These are phyloP conservation scores for Neltuma alba DNA, from an alignment of 306 rosid genomes.

Conservation along the genomic window DNA sequence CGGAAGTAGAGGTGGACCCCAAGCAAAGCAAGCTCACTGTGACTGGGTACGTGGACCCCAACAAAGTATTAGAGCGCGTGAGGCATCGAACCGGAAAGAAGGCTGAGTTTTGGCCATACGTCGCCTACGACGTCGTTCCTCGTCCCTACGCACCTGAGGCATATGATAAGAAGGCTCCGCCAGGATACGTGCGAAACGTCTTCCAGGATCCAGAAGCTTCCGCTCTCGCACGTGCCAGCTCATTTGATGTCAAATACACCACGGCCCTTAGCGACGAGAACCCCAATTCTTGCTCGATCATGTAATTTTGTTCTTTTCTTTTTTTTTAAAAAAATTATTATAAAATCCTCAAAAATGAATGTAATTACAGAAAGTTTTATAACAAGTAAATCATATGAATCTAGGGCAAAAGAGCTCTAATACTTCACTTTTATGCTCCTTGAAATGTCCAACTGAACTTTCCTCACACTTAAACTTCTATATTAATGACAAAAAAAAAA, in stretches of 20 bases:
- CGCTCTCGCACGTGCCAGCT: neutral
- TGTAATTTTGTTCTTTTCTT: too few relatives aligned
- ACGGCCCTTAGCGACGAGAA: neutral
- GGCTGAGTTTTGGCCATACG: neutral
- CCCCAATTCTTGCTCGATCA: neutral
- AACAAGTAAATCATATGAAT: too few relatives aligned
- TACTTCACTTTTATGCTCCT: too few relatives aligned
- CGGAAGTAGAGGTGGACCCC: neutral
- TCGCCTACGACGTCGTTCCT: neutral
- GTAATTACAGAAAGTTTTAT: too few relatives aligned
- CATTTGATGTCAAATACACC: neutral
- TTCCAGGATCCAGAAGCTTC: neutral
- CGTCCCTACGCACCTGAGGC: neutral
- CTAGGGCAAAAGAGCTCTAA: too few relatives aligned
- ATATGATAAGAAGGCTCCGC: neutral
- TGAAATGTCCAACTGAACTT: too few relatives aligned
- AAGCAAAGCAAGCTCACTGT: neutral
- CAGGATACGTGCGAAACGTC: neutral
- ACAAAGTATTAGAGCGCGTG: neutral
- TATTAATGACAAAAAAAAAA: too few relatives aligned
- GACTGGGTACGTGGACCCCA: neutral
- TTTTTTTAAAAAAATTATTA: too few relatives aligned
- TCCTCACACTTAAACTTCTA: too few relatives aligned
- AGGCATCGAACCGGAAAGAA: neutral
- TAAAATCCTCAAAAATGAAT: too few relatives aligned